Evolutionary conservation across 179 eudicot genomes (phyloP).

Genomic region (Monotropa hypopitys): DNA sequence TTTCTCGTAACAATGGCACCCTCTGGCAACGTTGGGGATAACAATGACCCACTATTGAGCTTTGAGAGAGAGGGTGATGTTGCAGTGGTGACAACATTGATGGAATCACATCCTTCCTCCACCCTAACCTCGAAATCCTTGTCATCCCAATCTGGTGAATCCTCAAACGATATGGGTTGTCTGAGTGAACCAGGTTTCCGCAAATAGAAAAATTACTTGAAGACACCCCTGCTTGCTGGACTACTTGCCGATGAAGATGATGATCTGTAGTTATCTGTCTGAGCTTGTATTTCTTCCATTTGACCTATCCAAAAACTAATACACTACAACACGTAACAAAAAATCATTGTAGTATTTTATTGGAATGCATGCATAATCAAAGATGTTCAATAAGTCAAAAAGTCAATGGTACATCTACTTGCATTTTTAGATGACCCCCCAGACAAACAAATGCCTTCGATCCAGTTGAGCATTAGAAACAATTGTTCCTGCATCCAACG

Average conservation of each 20-base stretch:
- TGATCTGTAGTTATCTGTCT: slow-evolving; percentile 82
- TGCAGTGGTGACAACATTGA: slow-evolving; percentile 60
- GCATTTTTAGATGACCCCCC: not conserved
- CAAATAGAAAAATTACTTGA: slow-evolving; percentile 76
- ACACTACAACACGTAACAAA: too few species aligned
- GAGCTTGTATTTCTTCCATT: slow-evolving; percentile 96
- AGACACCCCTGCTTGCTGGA: slow-evolving; percentile 81
- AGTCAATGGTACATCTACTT: not conserved
- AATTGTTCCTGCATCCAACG: slow-evolving; percentile 3
- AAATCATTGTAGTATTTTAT: too few species aligned
- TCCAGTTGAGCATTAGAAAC: not conserved
- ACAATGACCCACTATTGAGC: slow-evolving; percentile 67
- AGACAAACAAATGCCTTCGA: not conserved
- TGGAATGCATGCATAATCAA: not conserved
- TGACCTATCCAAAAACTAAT: not conserved
- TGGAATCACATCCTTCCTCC: slow-evolving; percentile 63
- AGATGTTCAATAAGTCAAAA: not conserved
- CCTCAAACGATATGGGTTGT: slow-evolving; percentile 93
- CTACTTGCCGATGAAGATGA: slow-evolving; percentile 95
- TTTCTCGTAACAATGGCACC: slow-evolving; percentile 46
- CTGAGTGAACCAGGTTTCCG: slow-evolving; percentile 74
- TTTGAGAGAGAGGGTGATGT: slow-evolving; percentile 76
- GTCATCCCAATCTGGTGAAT: slow-evolving; percentile 97
- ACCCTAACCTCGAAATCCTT: slow-evolving; percentile 72
- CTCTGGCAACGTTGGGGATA: slow-evolving; percentile 64